phyloP scores from a whole-genome alignment of 495 filamentous ascomycete genomes.

The Podospora conica region DNA sequence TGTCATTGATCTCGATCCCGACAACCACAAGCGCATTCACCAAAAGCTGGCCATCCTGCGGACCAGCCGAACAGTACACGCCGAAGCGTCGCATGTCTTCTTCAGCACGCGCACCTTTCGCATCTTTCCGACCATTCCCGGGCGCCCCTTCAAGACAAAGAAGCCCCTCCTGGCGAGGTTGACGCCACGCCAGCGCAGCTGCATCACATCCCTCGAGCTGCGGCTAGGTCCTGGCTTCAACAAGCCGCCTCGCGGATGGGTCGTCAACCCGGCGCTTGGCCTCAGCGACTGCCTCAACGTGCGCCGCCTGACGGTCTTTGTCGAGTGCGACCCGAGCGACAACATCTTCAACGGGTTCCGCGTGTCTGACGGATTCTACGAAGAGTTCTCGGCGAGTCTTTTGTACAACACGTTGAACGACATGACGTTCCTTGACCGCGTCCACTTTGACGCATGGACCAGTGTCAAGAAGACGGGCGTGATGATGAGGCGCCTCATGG shows the following conservation, averaged over 20 bases:
- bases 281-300: slow-evolving; percentile 57
- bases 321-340: slow-evolving; percentile 73
- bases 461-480: slow-evolving; percentile 62
- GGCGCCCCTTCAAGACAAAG: slow-evolving; percentile 58
- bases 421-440: slow-evolving; percentile 53
- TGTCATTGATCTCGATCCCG: slow-evolving; percentile 65
- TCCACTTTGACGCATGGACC: slow-evolving; percentile 71
- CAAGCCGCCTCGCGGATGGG: slow-evolving; percentile 66
- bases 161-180: slow-evolving; percentile 60
- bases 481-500: slow-evolving; percentile 62
- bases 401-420: slow-evolving; percentile 52
- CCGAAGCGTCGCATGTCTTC: slow-evolving; percentile 67
- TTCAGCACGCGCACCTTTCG: slow-evolving; percentile 72
- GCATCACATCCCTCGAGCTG: slow-evolving; percentile 64
- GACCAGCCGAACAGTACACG: slow-evolving; percentile 56
- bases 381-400: slow-evolving; percentile 58
- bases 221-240: slow-evolving; percentile 78
- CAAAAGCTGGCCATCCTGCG: slow-evolving; percentile 55
- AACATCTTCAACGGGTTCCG: slow-evolving; percentile 69
- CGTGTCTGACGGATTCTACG: slow-evolving; percentile 63
- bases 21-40: slow-evolving; percentile 54
- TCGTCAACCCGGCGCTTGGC: slow-evolving; percentile 58
- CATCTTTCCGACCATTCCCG: slow-evolving; percentile 66
- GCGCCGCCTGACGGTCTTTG: slow-evolving; percentile 63
- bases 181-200: slow-evolving; percentile 56